Evolutionary conservation across 257 asterid species (phyloP), one percentile per base, ranked within the genome.

Genomic region (Rehmannia glutinosa): DNA sequence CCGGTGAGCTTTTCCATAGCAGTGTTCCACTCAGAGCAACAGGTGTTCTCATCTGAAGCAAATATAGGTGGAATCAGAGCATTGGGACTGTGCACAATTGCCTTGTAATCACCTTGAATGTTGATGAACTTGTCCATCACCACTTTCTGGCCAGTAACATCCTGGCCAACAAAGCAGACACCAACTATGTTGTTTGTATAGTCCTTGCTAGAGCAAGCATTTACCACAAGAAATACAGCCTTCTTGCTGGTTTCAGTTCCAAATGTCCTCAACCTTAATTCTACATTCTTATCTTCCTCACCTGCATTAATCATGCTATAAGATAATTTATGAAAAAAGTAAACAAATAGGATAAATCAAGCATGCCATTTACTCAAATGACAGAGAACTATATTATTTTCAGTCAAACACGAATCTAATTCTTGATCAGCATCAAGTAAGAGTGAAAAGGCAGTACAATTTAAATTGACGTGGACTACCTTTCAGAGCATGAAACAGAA

Each of bases 61-160:
- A 91, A 91, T 80, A 91, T 91, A 51, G 98, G 95, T 16, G 95
- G 95, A 63, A 91, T 91, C 57, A 91, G 73, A 20, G 98, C 89
- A 71, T 80, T 86, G 23, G 89, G 95, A 74, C 79, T 89, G 71
- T 91, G 96, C 36, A 89, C 78, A 23, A 91, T 86, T 25, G 94
- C 96, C 79, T 76, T 82, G 78, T 91, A 91, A 77, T 87, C 98
- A 20, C 96, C 90, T 78, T 91, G 87, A 49, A 91, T 86, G 76
- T 77, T 78, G 65, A 82, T 84, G 76, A 87, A 89, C 76, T 91
- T 91, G 84, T 91, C 98, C 94, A 87, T 85, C 62, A 85, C 87
- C 27, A 78, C 73, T 66, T 84, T 91, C 78, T 86, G 94, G 17
- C 74, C 94, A 23, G 98, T 91, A 33, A 91, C 76, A 68, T 92